These are phyloP conservation scores for Poterioochromonas sp. DNA, from an alignment of 352 stramenopile species.

Conservation along the genomic window DNA sequence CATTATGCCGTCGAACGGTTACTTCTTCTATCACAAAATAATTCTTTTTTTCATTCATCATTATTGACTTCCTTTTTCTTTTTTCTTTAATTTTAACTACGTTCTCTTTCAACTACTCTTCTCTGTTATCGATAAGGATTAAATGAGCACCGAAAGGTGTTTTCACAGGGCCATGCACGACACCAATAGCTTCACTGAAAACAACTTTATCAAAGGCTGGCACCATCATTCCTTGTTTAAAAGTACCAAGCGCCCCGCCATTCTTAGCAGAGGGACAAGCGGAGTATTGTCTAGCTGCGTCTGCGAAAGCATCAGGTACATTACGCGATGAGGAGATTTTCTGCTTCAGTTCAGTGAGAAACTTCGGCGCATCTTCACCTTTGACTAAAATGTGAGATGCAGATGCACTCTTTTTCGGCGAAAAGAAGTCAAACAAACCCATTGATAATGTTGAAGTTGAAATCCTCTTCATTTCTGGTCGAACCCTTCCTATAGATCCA, in stretches of 20 bases:
- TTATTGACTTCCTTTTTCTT: too few species aligned
- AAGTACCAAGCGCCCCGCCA: conserved; percentile 52
- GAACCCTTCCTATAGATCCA: too few species aligned
- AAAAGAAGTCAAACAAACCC: neutral
- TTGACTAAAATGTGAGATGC: conserved; percentile 2
- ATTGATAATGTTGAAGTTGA: neutral
- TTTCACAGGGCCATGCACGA: conserved; percentile 56
- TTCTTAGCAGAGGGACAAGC: conserved; percentile 49
- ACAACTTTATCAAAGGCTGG: conserved; percentile 58
- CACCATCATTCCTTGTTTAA: conserved; percentile 60
- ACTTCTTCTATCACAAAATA: neutral
- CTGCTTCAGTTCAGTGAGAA: neutral
- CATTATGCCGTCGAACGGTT: neutral
- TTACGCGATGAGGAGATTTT: neutral
- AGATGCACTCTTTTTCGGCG: neutral
- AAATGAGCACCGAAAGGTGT: conserved; percentile 63
- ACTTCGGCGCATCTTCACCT: neutral
- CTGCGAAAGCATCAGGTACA: conserved; percentile 40
- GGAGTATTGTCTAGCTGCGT: conserved; percentile 45
- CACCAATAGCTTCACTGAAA: conserved; percentile 52
- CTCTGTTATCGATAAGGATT: conserved; percentile 55
- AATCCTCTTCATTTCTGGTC: neutral
- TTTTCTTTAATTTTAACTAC: too few species aligned
- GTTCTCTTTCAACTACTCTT: conserved; percentile 43
- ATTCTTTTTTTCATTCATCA: too few species aligned